Conservation (phyloP, 139 green algal genomes). For the Chlorella sp. region DNA sequence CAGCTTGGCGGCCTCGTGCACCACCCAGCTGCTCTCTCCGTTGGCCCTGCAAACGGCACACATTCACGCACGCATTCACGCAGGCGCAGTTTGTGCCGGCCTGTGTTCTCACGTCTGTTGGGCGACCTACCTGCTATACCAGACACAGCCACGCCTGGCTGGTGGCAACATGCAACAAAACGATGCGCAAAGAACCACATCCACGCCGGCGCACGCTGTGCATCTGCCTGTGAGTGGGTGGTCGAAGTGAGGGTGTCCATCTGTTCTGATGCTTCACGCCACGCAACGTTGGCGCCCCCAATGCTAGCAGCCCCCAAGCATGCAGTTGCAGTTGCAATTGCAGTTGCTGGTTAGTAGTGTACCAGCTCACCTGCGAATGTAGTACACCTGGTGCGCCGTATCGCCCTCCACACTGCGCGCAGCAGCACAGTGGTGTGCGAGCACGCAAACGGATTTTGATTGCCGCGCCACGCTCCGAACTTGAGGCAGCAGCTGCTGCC, state of each 20-base stretch:
- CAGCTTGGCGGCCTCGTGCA: slow-evolving; percentile 43
- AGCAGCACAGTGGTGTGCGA: not conserved
- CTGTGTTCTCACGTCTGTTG: no score
- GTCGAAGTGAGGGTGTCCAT: not conserved
- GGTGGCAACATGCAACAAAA: not conserved
- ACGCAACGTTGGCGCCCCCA: not conserved
- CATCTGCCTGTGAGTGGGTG: not conserved
- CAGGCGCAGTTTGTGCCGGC: no score
- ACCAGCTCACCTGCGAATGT: slow-evolving; percentile 23
- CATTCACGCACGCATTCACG: no score
- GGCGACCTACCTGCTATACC: not conserved
- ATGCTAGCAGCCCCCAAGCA: not conserved
- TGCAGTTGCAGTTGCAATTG: not conserved
- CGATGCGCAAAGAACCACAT: not conserved
- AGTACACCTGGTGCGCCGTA: slow-evolving; percentile 49
- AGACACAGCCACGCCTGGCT: not conserved
- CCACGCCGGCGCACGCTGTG: not conserved
- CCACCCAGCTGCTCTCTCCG: slow-evolving; percentile 18
- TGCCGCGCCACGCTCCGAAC: no score
- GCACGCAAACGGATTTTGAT: not conserved
- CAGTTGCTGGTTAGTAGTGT: not conserved
- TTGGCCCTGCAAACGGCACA: slow-evolving; percentile 7
- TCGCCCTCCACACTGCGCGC: slow-evolving; percentile 9
- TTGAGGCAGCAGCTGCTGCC: no score
- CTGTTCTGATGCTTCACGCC: no score